A percentile compares a stretch with the other conserved stretches of the same genome.
Evolutionary conservation across 1,284 basidiomycete species (phyloP).

Genomic region (Singerocomus inundabilis): DNA sequence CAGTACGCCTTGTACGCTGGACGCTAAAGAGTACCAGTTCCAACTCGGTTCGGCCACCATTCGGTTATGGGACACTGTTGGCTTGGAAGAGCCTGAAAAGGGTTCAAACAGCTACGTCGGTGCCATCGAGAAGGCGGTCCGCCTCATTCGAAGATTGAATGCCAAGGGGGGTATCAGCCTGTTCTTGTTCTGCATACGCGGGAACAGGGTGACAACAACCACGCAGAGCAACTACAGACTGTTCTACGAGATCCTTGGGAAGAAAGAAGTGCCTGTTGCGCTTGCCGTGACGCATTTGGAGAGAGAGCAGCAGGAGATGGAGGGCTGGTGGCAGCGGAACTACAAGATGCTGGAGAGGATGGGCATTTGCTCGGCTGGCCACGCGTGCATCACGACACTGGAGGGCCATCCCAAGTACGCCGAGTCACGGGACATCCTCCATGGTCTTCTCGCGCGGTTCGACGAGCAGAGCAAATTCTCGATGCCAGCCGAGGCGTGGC

Average conservation of each 20-base stretch:
- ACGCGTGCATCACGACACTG: slow-evolving; percentile 31
- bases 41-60: slow-evolving; percentile 21
- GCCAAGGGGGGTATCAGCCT: slow-evolving; percentile 28
- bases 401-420: slow-evolving; percentile 18
- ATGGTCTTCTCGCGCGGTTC: slow-evolving; percentile 14
- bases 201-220: slow-evolving; percentile 25
- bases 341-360: slow-evolving; percentile 17
- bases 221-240: slow-evolving; percentile 30
- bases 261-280: slow-evolving; percentile 33
- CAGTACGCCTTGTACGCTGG: slow-evolving; percentile 27
- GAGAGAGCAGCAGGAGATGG: slow-evolving; percentile 31
- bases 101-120: slow-evolving; percentile 21
- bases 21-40: slow-evolving; percentile 27
- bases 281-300: slow-evolving; percentile 33
- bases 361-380: slow-evolving; percentile 24
- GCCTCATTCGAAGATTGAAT: slow-evolving; percentile 26
- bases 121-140: slow-evolving; percentile 31
- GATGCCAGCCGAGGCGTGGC: slow-evolving; percentile 31
- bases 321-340: slow-evolving; percentile 33
- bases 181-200: slow-evolving; percentile 37
- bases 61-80: slow-evolving; percentile 33
- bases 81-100: slow-evolving; percentile 29
- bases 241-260: slow-evolving; percentile 32
- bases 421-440: slow-evolving; percentile 19
- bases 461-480: slow-evolving; percentile 28